Conservation (phyloP, 768 basidiomycete species). For the Pisolithus sp. region DNA sequence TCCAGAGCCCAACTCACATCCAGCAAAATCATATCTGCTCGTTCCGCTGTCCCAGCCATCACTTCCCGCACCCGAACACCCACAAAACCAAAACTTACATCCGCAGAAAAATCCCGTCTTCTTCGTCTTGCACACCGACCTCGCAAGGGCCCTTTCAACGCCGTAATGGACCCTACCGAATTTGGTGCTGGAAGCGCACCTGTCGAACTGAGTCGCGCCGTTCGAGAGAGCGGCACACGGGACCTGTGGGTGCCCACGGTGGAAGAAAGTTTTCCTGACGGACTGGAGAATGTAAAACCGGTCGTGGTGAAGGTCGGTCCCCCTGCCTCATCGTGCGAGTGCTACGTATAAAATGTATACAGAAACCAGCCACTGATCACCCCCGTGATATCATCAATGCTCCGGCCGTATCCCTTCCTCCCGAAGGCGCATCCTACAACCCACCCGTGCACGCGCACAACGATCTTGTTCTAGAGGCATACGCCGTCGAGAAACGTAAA, state of each 20-base stretch:
- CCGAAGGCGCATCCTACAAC: conserved; percentile 86
- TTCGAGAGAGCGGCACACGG: conserved; percentile 58
- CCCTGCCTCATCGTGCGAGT: neutral
- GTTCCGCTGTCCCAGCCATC: conserved; percentile 85
- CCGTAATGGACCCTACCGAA: conserved; percentile 61
- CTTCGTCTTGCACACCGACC: conserved; percentile 70
- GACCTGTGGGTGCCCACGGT: conserved; percentile 48
- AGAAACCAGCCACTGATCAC: conserved; percentile 46
- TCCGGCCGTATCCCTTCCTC: conserved; percentile 65
- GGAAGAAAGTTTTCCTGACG: too few relatives aligned
- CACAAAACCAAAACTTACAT: conserved; percentile 36
- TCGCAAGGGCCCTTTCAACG: conserved; percentile 67
- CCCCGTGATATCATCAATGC: conserved; percentile 50
- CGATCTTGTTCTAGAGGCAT: conserved; percentile 62
- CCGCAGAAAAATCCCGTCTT: conserved; percentile 70
- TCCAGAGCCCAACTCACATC: conserved; percentile 54
- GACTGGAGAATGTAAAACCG: too few relatives aligned
- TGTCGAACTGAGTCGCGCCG: conserved; percentile 62
- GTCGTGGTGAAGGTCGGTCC: conserved; percentile 42
- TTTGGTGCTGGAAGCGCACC: conserved; percentile 58
- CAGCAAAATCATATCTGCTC: conserved; percentile 72
- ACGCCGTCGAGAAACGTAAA: conserved; percentile 56
- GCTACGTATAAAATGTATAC: neutral
- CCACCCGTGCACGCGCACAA: conserved; percentile 70
- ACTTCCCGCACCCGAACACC: conserved; percentile 42